Evolutionary conservation across 352 stramenopile species (phyloP), one percentile per base, ranked within the genome.

Genomic region (Globisporangium alternatum): DNA sequence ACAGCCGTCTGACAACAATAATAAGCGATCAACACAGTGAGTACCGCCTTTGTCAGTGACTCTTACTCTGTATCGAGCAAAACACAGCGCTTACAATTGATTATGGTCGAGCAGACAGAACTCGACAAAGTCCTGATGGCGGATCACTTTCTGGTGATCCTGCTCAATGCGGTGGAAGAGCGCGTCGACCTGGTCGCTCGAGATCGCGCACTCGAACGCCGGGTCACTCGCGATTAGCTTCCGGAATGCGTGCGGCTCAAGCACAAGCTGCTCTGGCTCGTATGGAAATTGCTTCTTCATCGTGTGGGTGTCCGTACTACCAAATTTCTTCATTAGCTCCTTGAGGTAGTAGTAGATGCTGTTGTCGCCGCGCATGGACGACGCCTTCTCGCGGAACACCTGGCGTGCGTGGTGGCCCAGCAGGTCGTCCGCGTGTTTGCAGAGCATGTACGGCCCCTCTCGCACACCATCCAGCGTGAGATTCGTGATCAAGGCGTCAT

Each of bases 301-400:
- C 30, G 68, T 15, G 58, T 25, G 73, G 49, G 45, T 87, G 70
- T 22, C 58, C 30, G 19, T 77, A 66, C 68, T 81, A 67, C 56
- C 79, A 45, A 90, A 92, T 51, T 74, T 84, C 60, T 77, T 80
- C 74, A 94, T 88, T 25, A 92, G 67, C n/a, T 89, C 81, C 64
- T 94, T 94, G 44, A 94, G 68, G 62, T 89, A 91, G 73, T 91
- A 94, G 71, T 90, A 94, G 43, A 94, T 86, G 57, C 81, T 83
- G 69, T 94, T 94, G 62, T 88, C 77, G 9, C 81, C 85, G 17
- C 84, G 84, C 79, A 89, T 91, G 8, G 83, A 91, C 35, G 83
- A 76, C 19, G 85, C 85, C 65, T 92, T 94, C 65, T 91, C 85
- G n/a, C 85, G 83, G 67, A 94, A 94, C 8, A 87, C 81, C 66